Evolutionary conservation across 306 rosid species (phyloP).

Genomic region (Cajanus cajan): DNA sequence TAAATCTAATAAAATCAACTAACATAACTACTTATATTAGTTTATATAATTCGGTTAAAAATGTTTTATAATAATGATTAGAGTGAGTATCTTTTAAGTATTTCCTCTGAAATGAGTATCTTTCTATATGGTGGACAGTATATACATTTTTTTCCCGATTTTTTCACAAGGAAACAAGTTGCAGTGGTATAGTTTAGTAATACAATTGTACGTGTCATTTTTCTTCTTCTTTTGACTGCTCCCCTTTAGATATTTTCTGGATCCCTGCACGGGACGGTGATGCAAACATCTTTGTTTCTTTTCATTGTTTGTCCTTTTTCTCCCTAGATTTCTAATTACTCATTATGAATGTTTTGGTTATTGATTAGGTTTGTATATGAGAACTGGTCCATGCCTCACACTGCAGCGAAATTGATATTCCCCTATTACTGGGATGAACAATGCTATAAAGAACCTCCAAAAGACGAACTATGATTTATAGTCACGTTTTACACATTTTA

Average conservation of each 20-base stretch:
- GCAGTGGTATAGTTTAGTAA: neutral
- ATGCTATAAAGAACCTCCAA: constrained; percentile 54
- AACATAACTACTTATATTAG: no score
- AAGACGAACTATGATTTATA: constrained; percentile 62
- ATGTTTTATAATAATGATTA: no score
- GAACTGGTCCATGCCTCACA: constrained; percentile 89
- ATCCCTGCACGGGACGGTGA: neutral
- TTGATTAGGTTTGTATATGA: constrained; percentile 70
- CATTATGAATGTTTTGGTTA: constrained; percentile 26
- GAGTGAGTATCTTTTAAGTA: neutral
- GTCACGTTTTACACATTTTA: constrained; percentile 14
- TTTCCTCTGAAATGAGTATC: neutral
- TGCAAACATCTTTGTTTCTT: constrained; percentile 14
- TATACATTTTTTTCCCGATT: neutral
- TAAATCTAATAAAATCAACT: no score
- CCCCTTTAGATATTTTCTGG: neutral
- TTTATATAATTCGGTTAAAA: no score
- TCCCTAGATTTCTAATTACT: constrained; percentile 1
- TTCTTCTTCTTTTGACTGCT: neutral
- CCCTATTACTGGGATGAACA: constrained; percentile 84
- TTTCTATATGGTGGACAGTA: neutral
- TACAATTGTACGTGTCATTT: neutral
- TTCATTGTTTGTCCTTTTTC: neutral
- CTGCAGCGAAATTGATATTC: constrained; percentile 75
- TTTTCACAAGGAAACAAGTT: no score